Conservation (phyloP, 371 early-diverging fungal species). For the Mycotypha africana region DNA sequence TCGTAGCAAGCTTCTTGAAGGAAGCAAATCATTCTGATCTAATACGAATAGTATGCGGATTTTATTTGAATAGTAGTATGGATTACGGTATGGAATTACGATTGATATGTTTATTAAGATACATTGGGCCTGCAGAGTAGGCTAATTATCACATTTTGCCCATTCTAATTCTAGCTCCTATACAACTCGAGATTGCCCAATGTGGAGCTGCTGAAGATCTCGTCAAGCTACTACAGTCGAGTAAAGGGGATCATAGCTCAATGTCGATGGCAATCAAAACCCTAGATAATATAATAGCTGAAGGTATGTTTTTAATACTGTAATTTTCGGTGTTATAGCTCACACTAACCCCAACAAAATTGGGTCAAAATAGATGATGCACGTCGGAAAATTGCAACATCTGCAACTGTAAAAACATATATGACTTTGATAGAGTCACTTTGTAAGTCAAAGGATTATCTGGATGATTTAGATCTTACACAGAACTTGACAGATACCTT, state of each 20-base stretch:
- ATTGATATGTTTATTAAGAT: background rate
- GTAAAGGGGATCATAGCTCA: constrained; percentile 27
- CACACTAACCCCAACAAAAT: background rate
- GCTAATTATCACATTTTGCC: no score
- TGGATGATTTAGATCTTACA: constrained; percentile 23
- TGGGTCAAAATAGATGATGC: constrained; percentile 1
- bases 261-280: constrained; percentile 30
- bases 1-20: constrained; percentile 38
- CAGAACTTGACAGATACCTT: constrained; percentile 28
- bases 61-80: constrained; percentile 71
- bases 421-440: constrained; percentile 21
- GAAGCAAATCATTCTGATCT: constrained; percentile 30
- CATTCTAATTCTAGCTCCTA: constrained; percentile 41
- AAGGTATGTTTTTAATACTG: no score
- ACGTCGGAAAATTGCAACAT: constrained; percentile 5
- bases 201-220: constrained; percentile 32
- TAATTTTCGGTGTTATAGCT: no score
- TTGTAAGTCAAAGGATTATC: constrained; percentile 20
- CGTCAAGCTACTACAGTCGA: constrained; percentile 29
- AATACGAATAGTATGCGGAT: constrained; percentile 59
- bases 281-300: constrained; percentile 23
- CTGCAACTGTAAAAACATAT: constrained; percentile 12
- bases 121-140: no score
- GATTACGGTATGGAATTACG: constrained; percentile 53
- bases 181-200: constrained; percentile 34